phyloP scores from a whole-genome alignment of 805 yeast species.

The Monosporozyma unispora region DNA sequence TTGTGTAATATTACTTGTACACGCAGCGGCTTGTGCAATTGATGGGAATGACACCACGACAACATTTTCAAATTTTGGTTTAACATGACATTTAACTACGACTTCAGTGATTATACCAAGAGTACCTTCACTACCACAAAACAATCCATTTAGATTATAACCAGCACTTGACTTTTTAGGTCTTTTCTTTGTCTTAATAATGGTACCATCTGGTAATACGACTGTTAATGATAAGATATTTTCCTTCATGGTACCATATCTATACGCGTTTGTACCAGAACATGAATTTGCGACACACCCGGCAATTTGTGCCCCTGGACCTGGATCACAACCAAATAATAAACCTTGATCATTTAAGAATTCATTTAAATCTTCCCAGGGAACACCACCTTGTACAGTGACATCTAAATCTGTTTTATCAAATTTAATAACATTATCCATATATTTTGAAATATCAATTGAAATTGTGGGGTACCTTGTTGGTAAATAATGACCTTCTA shows the following conservation, averaged over 20 bases:
- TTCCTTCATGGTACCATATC: conserved; percentile 77
- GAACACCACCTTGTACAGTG: conserved; percentile 69
- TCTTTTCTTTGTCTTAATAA: conserved; percentile 64
- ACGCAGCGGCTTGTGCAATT: conserved; percentile 60
- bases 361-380: conserved; percentile 64
- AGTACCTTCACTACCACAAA: conserved; percentile 74
- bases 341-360: conserved; percentile 40
- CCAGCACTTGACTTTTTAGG: conserved; percentile 78
- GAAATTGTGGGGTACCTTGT: conserved; percentile 60
- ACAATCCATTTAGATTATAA: conserved; percentile 65
- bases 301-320: conserved; percentile 74
- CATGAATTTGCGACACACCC: conserved; percentile 75
- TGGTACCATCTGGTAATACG: conserved; percentile 72
- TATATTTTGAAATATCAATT: conserved; percentile 45
- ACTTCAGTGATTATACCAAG: conserved; percentile 73
- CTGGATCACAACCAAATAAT: conserved; percentile 69
- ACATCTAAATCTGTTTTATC: conserved; percentile 62
- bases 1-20: conserved; percentile 54
- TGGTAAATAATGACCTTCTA: conserved; percentile 75
- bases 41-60: conserved; percentile 60
- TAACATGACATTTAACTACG: conserved; percentile 58
- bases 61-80: conserved; percentile 57
- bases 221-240: conserved; percentile 60
- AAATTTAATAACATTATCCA: conserved; percentile 49
- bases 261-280: conserved; percentile 70